Base-by-base conservation (phyloP, 1,284 basidiomycete species). In the Hypsizygus ulmarius region DNA sequence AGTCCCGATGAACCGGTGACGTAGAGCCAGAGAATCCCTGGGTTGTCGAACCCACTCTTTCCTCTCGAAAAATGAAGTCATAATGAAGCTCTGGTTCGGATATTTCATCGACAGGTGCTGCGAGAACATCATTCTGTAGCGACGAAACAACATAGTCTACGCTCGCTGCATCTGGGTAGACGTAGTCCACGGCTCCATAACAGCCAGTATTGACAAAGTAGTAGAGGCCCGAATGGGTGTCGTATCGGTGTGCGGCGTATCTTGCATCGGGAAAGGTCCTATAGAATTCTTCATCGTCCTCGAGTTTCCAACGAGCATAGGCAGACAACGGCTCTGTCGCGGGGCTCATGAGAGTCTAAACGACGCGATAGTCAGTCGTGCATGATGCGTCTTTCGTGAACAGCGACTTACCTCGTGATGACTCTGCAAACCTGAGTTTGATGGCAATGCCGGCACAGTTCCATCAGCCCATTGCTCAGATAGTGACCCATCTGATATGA, bases 251-350 rank as follows among this genome's bases (percentile, higher is more conserved):
- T 16, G 60, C 52, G 11, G 58, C 53, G 8, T 51, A 58, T 37
- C 62, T 58, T 19, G 70, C 70, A 18, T 60, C 59, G 27, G 74
- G 74, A 50, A 76, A 76, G n/a, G 64, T 67, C 2, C 59, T 57
- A 50, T 70, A 75, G 54, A 75, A 76, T n/a, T 57, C 50, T 16
- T 70, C 67, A 49, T 75, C 72, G 12, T 65, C 55, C 28, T 72
- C 64, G 19, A 60, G 55, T 49, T 68, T 52, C 46, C 63, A 68
- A 43, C 66, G 63, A 1, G 59, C 64, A 39, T 62, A 65, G 11
- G 53, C 42, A 1, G 61, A 60, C 21, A 59, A 38, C 3, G 49
- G 49, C 35, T 54, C 49, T 14, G 34, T 29, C 12, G 40, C 43
- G 32, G 32, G 2, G n/a, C 14, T 15, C 49, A 54, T 51, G 37